A percentile compares a stretch with the other conserved stretches of the same genome.
Conservation (phyloP, 345 rosid genomes). For the Acer campestre region DNA sequence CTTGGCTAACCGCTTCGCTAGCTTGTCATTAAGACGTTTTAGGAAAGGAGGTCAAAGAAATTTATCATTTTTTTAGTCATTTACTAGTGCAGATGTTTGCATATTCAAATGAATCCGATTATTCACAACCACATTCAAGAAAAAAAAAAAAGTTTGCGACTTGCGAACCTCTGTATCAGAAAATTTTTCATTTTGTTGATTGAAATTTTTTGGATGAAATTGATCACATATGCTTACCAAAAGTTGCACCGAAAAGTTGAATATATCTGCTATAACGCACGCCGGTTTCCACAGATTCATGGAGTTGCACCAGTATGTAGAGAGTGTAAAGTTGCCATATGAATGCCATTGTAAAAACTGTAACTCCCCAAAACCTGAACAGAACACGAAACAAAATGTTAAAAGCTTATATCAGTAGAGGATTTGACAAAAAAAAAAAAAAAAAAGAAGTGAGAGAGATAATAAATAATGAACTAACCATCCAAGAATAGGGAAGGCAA, state of each 20-base stretch:
- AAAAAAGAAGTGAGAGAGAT: not conserved
- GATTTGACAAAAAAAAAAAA: not conserved
- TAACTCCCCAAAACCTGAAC: conserved; percentile 77
- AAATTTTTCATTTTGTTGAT: not conserved
- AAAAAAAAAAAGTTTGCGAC: too few species aligned
- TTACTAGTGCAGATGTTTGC: too few species aligned
- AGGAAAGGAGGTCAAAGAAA: not conserved
- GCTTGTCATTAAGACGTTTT: conserved; percentile 36
- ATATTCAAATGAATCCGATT: too few species aligned
- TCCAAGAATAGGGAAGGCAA: conserved; percentile 81
- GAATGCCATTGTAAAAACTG: conserved; percentile 54
- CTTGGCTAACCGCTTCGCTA: conserved; percentile 48
- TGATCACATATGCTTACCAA: conserved; percentile 45
- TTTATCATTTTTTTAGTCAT: too few species aligned
- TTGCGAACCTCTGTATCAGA: not conserved
- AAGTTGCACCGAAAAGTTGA: conserved; percentile 57
- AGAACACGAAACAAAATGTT: not conserved
- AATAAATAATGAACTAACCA: conserved; percentile 43
- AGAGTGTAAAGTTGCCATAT: conserved; percentile 82
- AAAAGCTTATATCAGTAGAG: not conserved
- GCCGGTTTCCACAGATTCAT: conserved; percentile 58
- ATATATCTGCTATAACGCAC: conserved; percentile 73
- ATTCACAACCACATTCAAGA: too few species aligned
- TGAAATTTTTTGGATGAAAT: not conserved
- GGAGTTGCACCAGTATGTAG: conserved; percentile 75